phyloP scores from a whole-genome alignment of 768 basidiomycete species.

The Clavaria fumosa region DNA sequence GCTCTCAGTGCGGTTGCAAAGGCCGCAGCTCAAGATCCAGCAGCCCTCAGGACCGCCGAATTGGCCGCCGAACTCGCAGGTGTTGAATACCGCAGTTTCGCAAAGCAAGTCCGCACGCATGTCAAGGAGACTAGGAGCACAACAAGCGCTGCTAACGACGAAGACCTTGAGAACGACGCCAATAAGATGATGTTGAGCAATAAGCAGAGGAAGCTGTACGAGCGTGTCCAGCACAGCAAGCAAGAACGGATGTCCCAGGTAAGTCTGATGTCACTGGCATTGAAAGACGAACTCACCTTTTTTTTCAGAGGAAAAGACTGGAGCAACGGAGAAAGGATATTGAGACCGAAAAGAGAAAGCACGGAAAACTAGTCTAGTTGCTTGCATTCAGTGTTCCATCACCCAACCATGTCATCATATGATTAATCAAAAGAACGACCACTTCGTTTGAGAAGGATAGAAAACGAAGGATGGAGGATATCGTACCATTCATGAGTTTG shows the following conservation, averaged over 20 bases:
- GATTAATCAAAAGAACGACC: too few relatives aligned
- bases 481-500: too few relatives aligned
- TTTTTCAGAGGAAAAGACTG: conserved; percentile 39
- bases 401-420: too few relatives aligned
- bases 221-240: conserved; percentile 82
- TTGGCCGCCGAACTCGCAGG: conserved; percentile 84
- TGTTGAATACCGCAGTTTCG: conserved; percentile 64
- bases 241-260: conserved; percentile 70
- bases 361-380: too few relatives aligned
- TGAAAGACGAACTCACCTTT: conserved; percentile 7
- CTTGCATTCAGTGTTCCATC: too few relatives aligned
- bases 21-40: conserved; percentile 35
- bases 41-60: conserved; percentile 72
- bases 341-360: too few relatives aligned
- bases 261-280: conserved; percentile 15
- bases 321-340: too few relatives aligned
- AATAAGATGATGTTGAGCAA: conserved; percentile 98
- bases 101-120: conserved; percentile 54
- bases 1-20: conserved; percentile 21
- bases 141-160: conserved; percentile 17
- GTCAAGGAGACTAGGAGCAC: conserved; percentile 25
- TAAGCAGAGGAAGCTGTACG: conserved; percentile 84
- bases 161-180: conserved; percentile 62
- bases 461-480: too few relatives aligned
- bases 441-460: too few relatives aligned